Evolutionary conservation across 1,139 yeast genomes (phyloP), one percentile per base, ranked within the genome.

Genomic region (Suhomyces anneliseae): DNA sequence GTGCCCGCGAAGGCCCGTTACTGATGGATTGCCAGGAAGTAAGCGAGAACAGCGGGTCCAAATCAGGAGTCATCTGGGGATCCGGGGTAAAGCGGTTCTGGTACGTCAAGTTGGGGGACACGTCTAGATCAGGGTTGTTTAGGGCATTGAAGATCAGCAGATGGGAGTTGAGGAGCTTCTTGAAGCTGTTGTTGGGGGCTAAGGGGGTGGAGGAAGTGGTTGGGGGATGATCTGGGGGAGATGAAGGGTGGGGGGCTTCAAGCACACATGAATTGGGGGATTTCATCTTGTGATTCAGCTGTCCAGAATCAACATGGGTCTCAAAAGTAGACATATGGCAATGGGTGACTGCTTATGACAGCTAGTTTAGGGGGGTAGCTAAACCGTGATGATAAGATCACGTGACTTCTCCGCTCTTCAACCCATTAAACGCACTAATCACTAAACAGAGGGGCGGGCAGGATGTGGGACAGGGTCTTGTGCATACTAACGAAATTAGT

Each of bases 61-160:
- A 40, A 26, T 50, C 32, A 7, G 32, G 32, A 4, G 32, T 1
- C 9, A 29, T 11, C 32, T 9, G 32, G 32, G 32, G 6, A 4
- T 19, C 57, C 9, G 57, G 57, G 9, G 54, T 49, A 34, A 44
- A 36, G 9, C 50, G 38, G 9, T 43, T 37, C 34, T 24, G 40
- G 15, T 38, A 12, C 15, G 42, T 34, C 27, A 41, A 34, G 40
- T 36, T 14, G 26, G 61, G 58, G 8, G 64, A 51, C 45, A 63
- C 54, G 48, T 72, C 76, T 42, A 74, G 65, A n/a, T 72, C 76
- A 6, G 79, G 79, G 53, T 74, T 71, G 38, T 64, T 70, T 41
- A 74, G 62, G 4, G 68, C 74, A 50, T 72, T 65, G 52, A 65
- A 71, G 29, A 74, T 65, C 2, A 76, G 71, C 65, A 66, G 71